Percentiles rank a stretch among this genome's conserved stretches.
These are phyloP conservation scores for Coffea humblotiana DNA, from an alignment of 305 asterid genomes.

Conservation along the genomic window DNA sequence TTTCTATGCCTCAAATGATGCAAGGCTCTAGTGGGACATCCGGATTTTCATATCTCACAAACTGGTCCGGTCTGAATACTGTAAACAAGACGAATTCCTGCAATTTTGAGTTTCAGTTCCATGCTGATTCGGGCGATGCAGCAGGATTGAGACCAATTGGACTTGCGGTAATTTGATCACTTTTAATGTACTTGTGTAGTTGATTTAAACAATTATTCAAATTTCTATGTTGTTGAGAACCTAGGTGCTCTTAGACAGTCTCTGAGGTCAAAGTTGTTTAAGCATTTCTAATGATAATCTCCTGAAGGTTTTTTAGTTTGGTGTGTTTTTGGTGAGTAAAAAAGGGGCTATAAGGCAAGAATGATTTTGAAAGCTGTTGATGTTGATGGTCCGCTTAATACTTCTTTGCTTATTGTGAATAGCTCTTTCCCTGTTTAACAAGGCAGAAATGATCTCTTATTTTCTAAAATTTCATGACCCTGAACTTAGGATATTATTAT, in stretches of 20 bases:
- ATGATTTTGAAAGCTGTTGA: neutral
- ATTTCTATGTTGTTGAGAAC: neutral
- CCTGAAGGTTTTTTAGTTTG: neutral
- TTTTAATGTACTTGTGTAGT: neutral
- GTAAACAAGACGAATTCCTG: constrained; percentile 40
- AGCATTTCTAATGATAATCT: neutral
- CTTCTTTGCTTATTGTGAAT: neutral
- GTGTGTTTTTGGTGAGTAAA: neutral
- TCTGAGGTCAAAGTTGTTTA: neutral
- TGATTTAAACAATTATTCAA: neutral
- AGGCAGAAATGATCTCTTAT: neutral
- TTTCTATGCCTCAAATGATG: constrained; percentile 68
- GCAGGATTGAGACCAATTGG: constrained; percentile 50
- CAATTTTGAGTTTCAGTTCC: constrained; percentile 86
- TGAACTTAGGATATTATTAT: neutral
- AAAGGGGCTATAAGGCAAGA: neutral
- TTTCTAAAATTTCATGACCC: neutral
- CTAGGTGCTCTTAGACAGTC: neutral
- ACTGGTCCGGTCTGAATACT: constrained; percentile 33
- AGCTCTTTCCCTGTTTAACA: neutral
- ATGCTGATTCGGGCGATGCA: constrained; percentile 52
- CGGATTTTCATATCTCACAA: constrained; percentile 40
- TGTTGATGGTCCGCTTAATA: neutral
- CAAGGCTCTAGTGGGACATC: constrained; percentile 58
- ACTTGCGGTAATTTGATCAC: constrained; percentile 42